phyloP scores from a whole-genome alignment of 306 rosid species.

The Rosa multiflora region DNA sequence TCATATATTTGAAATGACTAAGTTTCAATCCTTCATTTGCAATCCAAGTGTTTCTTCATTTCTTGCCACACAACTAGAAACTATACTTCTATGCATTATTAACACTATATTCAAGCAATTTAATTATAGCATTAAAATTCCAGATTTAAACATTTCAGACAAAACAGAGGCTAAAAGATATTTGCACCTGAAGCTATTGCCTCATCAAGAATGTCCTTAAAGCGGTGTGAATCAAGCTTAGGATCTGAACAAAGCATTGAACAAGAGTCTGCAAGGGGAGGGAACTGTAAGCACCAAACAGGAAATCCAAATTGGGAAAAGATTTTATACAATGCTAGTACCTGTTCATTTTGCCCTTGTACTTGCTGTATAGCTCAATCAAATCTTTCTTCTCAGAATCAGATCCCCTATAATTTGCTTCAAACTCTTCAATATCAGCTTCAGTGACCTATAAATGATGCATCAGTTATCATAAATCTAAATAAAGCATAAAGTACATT shows the following conservation, averaged over 20 bases:
- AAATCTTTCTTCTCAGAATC: constrained; percentile 81
- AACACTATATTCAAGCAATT: neutral
- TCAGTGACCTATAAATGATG: constrained; percentile 61
- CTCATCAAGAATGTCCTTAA: constrained; percentile 77
- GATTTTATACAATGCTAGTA: constrained; percentile 22
- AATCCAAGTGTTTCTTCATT: neutral
- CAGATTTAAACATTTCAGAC: neutral
- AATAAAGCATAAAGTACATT: neutral
- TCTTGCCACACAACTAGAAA: neutral
- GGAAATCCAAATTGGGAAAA: constrained; percentile 7
- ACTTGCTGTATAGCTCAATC: constrained; percentile 58
- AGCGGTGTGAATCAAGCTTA: constrained; percentile 80
- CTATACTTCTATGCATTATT: neutral
- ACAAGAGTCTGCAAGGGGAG: constrained; percentile 64
- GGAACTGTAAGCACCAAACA: constrained; percentile 22
- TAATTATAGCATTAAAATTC: neutral
- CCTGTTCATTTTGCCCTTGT: constrained; percentile 86
- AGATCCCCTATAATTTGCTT: constrained; percentile 82
- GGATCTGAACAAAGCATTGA: constrained; percentile 97
- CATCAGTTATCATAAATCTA: neutral
- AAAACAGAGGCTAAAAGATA: constrained; percentile 22
- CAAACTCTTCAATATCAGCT: constrained; percentile 85
- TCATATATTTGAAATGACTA: neutral
- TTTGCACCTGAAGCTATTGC: constrained; percentile 65
- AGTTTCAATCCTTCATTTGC: neutral